These are phyloP conservation scores for Xylaria polymorpha DNA, from an alignment of 2,329 filamentous ascomycete species.

Conservation along the genomic window DNA sequence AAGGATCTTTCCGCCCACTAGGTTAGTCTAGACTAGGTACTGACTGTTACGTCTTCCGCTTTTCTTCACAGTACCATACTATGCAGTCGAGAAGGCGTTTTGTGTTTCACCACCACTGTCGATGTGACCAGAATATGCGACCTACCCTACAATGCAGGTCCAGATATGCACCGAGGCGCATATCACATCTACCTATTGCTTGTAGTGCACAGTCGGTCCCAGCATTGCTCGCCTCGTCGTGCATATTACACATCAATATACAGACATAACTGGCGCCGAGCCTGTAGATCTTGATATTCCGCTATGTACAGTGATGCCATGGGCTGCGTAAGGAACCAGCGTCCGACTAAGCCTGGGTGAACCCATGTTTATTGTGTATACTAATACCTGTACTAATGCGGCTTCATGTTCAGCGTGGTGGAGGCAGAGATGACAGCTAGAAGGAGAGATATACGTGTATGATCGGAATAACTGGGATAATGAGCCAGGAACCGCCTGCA, in stretches of 20 bases:
- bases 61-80: background rate
- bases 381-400: slow-evolving; percentile 1
- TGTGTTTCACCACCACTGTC: too few relatives aligned
- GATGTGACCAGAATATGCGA: background rate
- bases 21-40: background rate
- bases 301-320: slow-evolving; percentile 4
- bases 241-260: slow-evolving; percentile 18
- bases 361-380: slow-evolving; percentile 20
- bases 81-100: too few relatives aligned
- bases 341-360: slow-evolving; percentile 16
- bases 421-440: slow-evolving; percentile 17
- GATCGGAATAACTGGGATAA: slow-evolving; percentile 9
- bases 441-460: background rate
- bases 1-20: background rate
- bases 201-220: slow-evolving; percentile 13
- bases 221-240: slow-evolving; percentile 9
- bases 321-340: slow-evolving; percentile 17
- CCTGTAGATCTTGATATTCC: slow-evolving; percentile 35
- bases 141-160: background rate
- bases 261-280: slow-evolving; percentile 19
- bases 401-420: slow-evolving; percentile 16
- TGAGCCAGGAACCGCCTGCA: slow-evolving; percentile 20
- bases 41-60: too few relatives aligned
- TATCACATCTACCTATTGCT: slow-evolving; percentile 14
- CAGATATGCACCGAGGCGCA: slow-evolving; percentile 5